phyloP scores from a whole-genome alignment of 805 yeast genomes.

The Candida michaelii region DNA sequence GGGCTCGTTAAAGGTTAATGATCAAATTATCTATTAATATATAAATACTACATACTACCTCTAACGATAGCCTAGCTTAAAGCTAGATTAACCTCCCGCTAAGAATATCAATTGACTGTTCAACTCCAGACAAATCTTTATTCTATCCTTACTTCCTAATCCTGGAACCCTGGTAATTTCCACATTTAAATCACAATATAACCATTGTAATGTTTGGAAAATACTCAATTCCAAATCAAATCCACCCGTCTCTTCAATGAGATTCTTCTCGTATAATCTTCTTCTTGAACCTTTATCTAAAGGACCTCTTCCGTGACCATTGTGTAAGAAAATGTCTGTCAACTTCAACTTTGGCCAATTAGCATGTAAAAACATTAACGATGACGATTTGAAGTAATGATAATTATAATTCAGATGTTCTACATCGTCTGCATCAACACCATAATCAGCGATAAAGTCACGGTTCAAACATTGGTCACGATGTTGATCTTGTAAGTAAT shows the following conservation, averaged over 20 bases:
- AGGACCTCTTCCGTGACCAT: conserved; percentile 30
- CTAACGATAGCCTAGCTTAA: too few relatives aligned
- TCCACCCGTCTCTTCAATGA: conserved; percentile 24
- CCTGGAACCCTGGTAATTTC: conserved; percentile 23
- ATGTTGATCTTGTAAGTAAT: conserved; percentile 18
- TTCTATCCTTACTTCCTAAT: conserved; percentile 20
- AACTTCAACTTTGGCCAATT: conserved; percentile 37
- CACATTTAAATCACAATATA: conserved; percentile 26
- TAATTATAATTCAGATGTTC: conserved; percentile 26
- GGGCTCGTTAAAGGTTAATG: too few relatives aligned
- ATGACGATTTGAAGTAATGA: conserved; percentile 28
- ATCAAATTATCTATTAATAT: not conserved
- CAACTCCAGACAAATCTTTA: conserved; percentile 24
- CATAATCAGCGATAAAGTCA: conserved; percentile 20
- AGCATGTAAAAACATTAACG: conserved; percentile 35
- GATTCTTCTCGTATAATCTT: conserved; percentile 27
- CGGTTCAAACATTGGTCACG: conserved; percentile 6
- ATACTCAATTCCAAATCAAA: conserved; percentile 30
- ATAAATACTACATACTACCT: not conserved
- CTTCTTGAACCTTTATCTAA: conserved; percentile 19
- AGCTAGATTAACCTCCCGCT: conserved; percentile 1
- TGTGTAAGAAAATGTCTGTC: conserved; percentile 24
- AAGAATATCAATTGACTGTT: conserved; percentile 25
- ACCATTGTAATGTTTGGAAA: conserved; percentile 27
- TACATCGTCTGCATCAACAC: conserved; percentile 21